Evolutionary conservation across 352 stramenopile species (phyloP).

Genomic region (Globisporangium echinulatum): DNA sequence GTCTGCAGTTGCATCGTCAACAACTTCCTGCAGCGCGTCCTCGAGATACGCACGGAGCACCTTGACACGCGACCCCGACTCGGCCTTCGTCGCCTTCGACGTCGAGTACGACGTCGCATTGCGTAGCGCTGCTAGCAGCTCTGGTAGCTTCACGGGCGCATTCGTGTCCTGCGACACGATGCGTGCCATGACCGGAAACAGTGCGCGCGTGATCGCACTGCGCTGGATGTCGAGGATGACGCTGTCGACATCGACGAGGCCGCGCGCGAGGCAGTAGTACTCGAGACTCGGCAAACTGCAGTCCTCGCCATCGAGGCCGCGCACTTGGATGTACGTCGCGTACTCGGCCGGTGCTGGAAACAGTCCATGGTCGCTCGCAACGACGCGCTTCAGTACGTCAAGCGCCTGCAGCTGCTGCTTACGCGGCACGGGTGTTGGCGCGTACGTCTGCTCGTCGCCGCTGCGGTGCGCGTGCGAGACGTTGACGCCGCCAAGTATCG

Average conservation of each 20-base stretch:
- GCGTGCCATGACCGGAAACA: slow-evolving; percentile 43
- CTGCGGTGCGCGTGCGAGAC: slow-evolving; percentile 47
- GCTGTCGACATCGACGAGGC: slow-evolving; percentile 42
- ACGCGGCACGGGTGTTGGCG: slow-evolving; percentile 24
- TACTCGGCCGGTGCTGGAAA: slow-evolving; percentile 51
- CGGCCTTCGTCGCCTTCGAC: neutral
- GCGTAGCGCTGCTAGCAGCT: slow-evolving; percentile 31
- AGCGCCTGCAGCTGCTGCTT: slow-evolving; percentile 33
- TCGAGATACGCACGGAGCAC: slow-evolving; percentile 27
- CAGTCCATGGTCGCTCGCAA: slow-evolving; percentile 35
- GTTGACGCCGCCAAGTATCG: slow-evolving; percentile 54
- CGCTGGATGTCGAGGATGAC: slow-evolving; percentile 28
- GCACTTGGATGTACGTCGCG: slow-evolving; percentile 35
- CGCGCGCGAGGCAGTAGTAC: slow-evolving; percentile 49
- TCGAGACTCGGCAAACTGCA: slow-evolving; percentile 38
- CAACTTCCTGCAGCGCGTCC: slow-evolving; percentile 20
- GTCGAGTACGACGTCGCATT: slow-evolving; percentile 13
- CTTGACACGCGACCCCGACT: slow-evolving; percentile 17
- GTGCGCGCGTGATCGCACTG: slow-evolving; percentile 25
- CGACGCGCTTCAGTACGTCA: slow-evolving; percentile 30
- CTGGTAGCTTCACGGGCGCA: slow-evolving; percentile 31
- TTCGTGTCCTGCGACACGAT: slow-evolving; percentile 48
- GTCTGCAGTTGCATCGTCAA: slow-evolving; percentile 28
- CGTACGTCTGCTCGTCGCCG: slow-evolving; percentile 25
- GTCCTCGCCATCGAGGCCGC: slow-evolving; percentile 33